phyloP scores from a whole-genome alignment of 805 yeast genomes.

The Candida oleophila region DNA sequence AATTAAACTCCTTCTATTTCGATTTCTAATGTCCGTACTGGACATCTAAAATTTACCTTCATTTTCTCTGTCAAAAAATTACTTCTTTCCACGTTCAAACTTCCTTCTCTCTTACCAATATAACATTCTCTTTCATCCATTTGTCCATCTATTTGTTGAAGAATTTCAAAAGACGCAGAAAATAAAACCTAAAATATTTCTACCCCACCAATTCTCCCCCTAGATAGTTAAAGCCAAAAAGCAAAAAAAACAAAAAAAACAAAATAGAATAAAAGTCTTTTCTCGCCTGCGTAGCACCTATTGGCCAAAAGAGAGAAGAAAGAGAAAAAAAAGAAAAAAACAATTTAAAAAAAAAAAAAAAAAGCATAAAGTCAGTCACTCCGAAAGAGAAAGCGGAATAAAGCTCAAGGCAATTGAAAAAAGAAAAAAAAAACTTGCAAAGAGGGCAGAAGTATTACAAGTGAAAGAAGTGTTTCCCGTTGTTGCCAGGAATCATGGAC shows the following conservation, averaged over 20 bases:
- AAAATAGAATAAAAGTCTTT: not conserved
- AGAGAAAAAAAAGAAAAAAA: not conserved
- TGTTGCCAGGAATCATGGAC: constrained; percentile 25
- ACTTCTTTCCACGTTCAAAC: too few relatives aligned
- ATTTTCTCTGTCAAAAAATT: too few relatives aligned
- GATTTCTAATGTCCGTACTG: too few relatives aligned
- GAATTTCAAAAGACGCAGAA: not conserved
- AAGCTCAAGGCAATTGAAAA: too few relatives aligned
- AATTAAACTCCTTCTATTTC: too few relatives aligned
- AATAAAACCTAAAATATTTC: not conserved
- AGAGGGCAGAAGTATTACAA: too few relatives aligned
- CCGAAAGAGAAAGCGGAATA: not conserved
- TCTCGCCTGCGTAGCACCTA: too few relatives aligned
- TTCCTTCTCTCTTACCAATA: too few relatives aligned
- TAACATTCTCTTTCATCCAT: not conserved
- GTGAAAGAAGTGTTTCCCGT: too few relatives aligned
- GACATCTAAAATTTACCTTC: too few relatives aligned
- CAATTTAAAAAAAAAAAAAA: not conserved
- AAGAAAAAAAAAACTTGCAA: too few relatives aligned
- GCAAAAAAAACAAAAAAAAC: not conserved
- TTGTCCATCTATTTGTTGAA: not conserved
- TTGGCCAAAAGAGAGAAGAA: not conserved
- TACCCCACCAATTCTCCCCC: not conserved
- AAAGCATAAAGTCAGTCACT: not conserved
- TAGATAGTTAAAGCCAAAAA: not conserved